phyloP scores from a whole-genome alignment of 768 basidiomycete genomes.

The Amylocystis lapponica region DNA sequence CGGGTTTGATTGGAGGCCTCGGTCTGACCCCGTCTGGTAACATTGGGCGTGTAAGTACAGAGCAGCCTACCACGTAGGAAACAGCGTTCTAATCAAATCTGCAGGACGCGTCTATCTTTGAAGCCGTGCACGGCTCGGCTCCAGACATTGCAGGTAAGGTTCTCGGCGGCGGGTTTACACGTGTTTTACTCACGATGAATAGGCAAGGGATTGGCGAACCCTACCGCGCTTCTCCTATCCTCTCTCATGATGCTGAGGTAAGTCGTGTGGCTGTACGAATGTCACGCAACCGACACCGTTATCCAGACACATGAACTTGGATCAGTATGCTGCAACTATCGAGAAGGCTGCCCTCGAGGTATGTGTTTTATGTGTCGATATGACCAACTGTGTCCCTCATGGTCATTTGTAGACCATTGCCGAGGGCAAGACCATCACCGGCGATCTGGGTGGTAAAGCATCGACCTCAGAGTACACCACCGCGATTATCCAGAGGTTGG shows the following conservation, averaged over 20 bases:
- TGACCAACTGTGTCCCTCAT: not conserved
- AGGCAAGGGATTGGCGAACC: conserved; percentile 94
- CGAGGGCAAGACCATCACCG: conserved; percentile 92
- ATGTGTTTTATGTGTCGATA: conserved; percentile 28
- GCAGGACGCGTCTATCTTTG: conserved; percentile 97
- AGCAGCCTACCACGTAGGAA: too few species aligned
- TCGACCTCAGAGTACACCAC: conserved; percentile 85
- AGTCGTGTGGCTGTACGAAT: conserved; percentile 21
- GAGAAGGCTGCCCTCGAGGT: conserved; percentile 88
- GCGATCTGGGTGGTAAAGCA: conserved; percentile 92
- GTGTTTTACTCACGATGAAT: conserved; percentile 4
- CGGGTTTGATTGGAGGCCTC: conserved; percentile 95
- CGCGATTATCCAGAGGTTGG: conserved; percentile 77
- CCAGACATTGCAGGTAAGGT: conserved; percentile 93
- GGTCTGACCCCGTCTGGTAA: conserved; percentile 97
- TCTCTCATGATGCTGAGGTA: conserved; percentile 98
- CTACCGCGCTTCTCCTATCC: conserved; percentile 94
- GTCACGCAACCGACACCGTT: conserved; percentile 20
- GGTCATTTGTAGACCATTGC: conserved; percentile 73
- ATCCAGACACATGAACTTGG: conserved; percentile 85
- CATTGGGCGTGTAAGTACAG: conserved; percentile 77
- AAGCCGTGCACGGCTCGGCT: conserved; percentile 98
- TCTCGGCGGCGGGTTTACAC: not conserved
- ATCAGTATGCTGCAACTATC: conserved; percentile 79
- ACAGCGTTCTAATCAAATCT: conserved; percentile 11